Percentiles rank a stretch among this genome's conserved stretches.
These are phyloP conservation scores for Blastobotrys parvus DNA, from an alignment of 805 yeast genomes.

Conservation along the genomic window DNA sequence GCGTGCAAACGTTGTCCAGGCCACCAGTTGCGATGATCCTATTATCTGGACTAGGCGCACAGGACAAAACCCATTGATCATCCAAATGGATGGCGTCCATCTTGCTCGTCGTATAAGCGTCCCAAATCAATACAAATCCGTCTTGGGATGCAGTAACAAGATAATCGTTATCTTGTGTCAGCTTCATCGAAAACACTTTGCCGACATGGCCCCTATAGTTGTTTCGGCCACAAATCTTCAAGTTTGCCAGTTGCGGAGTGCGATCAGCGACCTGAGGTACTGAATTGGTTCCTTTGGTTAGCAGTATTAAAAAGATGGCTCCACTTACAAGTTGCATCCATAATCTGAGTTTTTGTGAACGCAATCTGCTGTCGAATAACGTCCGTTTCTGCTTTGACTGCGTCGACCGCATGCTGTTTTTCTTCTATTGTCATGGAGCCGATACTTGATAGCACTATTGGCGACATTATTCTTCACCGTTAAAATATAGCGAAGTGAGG, in stretches of 20 bases:
- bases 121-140: slow-evolving; percentile 81
- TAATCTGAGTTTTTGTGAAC: slow-evolving; percentile 2
- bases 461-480: neutral
- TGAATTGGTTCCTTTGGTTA: neutral
- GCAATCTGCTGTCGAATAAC: slow-evolving; percentile 8
- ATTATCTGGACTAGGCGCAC: slow-evolving; percentile 64
- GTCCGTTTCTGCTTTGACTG: slow-evolving; percentile 11
- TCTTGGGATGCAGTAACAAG: slow-evolving; percentile 76
- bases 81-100: slow-evolving; percentile 61
- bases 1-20: slow-evolving; percentile 66
- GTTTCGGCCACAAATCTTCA: slow-evolving; percentile 4
- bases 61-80: slow-evolving; percentile 70
- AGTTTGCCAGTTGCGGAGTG: slow-evolving; percentile 10
- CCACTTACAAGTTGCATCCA: slow-evolving; percentile 12
- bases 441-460: neutral
- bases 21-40: slow-evolving; percentile 73
- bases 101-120: slow-evolving; percentile 62
- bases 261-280: slow-evolving; percentile 5
- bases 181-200: slow-evolving; percentile 59
- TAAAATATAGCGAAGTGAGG: too few relatives aligned
- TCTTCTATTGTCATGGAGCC: slow-evolving; percentile 4
- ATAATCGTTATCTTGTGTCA: slow-evolving; percentile 56
- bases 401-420: slow-evolving; percentile 5
- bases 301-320: neutral
- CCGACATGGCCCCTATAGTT: slow-evolving; percentile 56